These are phyloP conservation scores for Saccharomyces pastorianus DNA, from an alignment of 1,139 yeast species.

Conservation along the genomic window DNA sequence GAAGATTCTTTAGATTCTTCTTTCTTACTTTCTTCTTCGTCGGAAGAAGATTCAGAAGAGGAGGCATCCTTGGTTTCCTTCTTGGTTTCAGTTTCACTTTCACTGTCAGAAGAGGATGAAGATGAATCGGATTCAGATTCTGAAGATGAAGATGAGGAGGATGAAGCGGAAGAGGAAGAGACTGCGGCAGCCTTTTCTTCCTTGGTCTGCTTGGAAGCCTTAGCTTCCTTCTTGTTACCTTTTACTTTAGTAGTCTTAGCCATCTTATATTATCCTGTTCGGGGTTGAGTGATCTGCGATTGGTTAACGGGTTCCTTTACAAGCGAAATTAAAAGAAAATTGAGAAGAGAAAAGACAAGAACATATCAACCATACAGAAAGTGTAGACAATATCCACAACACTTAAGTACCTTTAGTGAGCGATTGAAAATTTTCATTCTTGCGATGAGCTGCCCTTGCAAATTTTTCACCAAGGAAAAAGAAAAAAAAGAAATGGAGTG, in stretches of 20 bases:
- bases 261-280: conserved; percentile 11
- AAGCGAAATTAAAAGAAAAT: conserved; percentile 10
- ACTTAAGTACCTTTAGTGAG: not conserved
- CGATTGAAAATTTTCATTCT: not conserved
- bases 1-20: too few relatives aligned
- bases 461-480: not conserved
- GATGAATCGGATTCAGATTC: conserved; percentile 10
- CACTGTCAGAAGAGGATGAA: conserved; percentile 15
- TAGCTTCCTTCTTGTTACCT: conserved; percentile 6
- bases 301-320: not conserved
- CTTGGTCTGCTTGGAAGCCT: conserved; percentile 4
- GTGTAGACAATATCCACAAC: not conserved
- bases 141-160: conserved; percentile 11
- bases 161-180: conserved; percentile 16
- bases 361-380: not conserved
- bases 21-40: conserved; percentile 6
- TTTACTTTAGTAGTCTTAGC: conserved; percentile 21
- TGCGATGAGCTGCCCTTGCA: not conserved
- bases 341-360: not conserved
- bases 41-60: conserved; percentile 14
- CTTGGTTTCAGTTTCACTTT: conserved; percentile 29
- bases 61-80: conserved; percentile 1
- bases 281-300: not conserved
- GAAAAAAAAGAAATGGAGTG: not conserved
- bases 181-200: conserved; percentile 9